Percentiles rank a stretch among this genome's conserved stretches.
Conservation (phyloP, 2,329 filamentous ascomycete genomes). For the Fusarium denticulatum region DNA sequence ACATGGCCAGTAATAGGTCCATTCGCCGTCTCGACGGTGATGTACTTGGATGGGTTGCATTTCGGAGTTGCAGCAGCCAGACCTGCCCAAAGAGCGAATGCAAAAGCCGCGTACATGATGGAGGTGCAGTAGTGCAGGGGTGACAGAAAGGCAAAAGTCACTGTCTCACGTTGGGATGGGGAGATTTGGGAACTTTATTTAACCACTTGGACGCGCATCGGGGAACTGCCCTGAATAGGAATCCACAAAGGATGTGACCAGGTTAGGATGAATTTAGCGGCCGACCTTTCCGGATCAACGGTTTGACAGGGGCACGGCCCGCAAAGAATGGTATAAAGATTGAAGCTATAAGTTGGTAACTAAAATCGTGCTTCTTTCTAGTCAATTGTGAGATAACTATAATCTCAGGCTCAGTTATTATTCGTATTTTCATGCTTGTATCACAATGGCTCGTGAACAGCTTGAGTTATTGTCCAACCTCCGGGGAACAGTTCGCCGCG, state of each 20-base stretch:
- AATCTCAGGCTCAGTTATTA: fast-evolving
- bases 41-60: conserved; percentile 23
- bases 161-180: not conserved
- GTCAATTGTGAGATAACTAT: fast-evolving
- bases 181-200: not conserved
- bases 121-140: not conserved
- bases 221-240: not conserved
- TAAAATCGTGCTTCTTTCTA: fast-evolving
- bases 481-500: not conserved
- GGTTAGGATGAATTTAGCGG: not conserved
- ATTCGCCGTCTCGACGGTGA: conserved; percentile 46
- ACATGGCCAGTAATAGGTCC: conserved; percentile 49
- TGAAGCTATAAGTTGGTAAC: not conserved
- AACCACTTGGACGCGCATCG: not conserved
- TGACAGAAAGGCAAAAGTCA: not conserved
- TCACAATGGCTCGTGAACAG: too few species aligned
- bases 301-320: not conserved
- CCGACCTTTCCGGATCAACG: not conserved
- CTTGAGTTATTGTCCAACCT: too few species aligned
- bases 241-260: not conserved
- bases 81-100: conserved; percentile 8
- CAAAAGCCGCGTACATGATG: conserved; percentile 10
- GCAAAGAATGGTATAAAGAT: too few species aligned
- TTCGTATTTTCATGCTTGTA: too few species aligned
- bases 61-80: conserved; percentile 13